A percentile compares a stretch with the other conserved stretches of the same genome.
phyloP scores from a whole-genome alignment of 108 stramenopile genomes.

The Cyclotella cryptica region DNA sequence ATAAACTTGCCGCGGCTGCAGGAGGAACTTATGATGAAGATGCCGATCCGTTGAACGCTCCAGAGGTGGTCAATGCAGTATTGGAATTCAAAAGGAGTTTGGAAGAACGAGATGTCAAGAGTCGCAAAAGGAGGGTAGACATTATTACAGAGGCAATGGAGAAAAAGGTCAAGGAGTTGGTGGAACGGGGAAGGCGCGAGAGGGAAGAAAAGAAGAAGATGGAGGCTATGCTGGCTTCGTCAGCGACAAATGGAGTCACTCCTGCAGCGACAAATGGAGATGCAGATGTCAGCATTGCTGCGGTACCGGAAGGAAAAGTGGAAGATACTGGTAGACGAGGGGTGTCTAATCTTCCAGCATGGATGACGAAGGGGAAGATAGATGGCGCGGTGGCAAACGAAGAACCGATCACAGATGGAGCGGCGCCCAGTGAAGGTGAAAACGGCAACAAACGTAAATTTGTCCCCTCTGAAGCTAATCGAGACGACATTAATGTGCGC shows the following conservation, averaged over 20 bases:
- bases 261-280: conserved; percentile 4
- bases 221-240: neutral
- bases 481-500: conserved; percentile 55
- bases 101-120: conserved; percentile 51
- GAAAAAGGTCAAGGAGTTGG: conserved; percentile 62
- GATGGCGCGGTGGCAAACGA: conserved; percentile 3
- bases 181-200: conserved; percentile 56
- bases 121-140: conserved; percentile 50
- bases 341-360: conserved; percentile 83
- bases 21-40: conserved; percentile 78
- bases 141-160: conserved; percentile 62
- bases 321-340: conserved; percentile 61
- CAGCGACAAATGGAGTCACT: conserved; percentile 26
- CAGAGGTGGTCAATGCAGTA: conserved; percentile 79
- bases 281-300: conserved; percentile 25
- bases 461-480: conserved; percentile 55
- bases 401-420: conserved; percentile 2
- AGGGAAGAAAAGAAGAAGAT: conserved; percentile 51
- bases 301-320: conserved; percentile 7
- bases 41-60: conserved; percentile 84
- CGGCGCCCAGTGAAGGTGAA: conserved; percentile 41
- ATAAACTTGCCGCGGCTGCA: conserved; percentile 55
- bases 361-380: conserved; percentile 70
- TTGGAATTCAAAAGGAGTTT: conserved; percentile 73
- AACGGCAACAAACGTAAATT: conserved; percentile 51